A percentile compares a stretch with the other conserved stretches of the same genome.
phyloP scores from a whole-genome alignment of 192 early-diverging fungal species.

The Phlyctochytrium planicorne region DNA sequence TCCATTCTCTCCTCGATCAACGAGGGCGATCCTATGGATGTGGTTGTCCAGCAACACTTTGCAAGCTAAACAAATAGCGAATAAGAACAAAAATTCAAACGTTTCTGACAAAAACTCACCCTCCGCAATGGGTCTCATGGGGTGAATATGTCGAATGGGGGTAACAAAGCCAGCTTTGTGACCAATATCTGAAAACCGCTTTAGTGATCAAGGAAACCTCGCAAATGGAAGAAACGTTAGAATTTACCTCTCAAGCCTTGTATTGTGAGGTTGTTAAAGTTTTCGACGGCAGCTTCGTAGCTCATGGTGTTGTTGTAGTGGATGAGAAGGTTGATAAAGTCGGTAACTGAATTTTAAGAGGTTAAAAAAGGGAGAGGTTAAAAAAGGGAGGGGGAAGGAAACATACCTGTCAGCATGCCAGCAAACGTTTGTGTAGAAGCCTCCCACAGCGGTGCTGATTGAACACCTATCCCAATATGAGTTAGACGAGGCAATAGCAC shows the following conservation, averaged over 20 bases:
- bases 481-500: too few relatives aligned
- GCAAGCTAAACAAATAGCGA: slow-evolving; percentile 49
- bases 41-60: slow-evolving; percentile 74
- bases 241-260: slow-evolving; percentile 66
- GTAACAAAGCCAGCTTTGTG: slow-evolving; percentile 56
- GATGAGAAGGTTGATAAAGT: slow-evolving; percentile 91
- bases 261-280: slow-evolving; percentile 81
- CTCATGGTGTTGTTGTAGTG: slow-evolving; percentile 76
- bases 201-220: too few relatives aligned
- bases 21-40: slow-evolving; percentile 84
- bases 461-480: slow-evolving; percentile 82
- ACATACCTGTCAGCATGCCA: slow-evolving; percentile 84
- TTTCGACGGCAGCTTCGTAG: slow-evolving; percentile 77
- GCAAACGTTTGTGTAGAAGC: slow-evolving; percentile 75
- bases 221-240: too few relatives aligned
- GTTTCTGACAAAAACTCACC: slow-evolving; percentile 23
- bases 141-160: slow-evolving; percentile 73
- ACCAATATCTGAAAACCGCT: slow-evolving; percentile 57
- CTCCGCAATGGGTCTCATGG: slow-evolving; percentile 83
- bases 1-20: slow-evolving; percentile 69
- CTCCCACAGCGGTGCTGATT: slow-evolving; percentile 92
- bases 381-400: neutral
- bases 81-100: neutral
- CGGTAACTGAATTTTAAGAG: slow-evolving; percentile 63
- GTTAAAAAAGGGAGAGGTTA: neutral